Percentiles rank a stretch among this genome's conserved stretches.
Conservation (phyloP, 2,329 filamentous ascomycete species). For the Fusarium sp. region DNA sequence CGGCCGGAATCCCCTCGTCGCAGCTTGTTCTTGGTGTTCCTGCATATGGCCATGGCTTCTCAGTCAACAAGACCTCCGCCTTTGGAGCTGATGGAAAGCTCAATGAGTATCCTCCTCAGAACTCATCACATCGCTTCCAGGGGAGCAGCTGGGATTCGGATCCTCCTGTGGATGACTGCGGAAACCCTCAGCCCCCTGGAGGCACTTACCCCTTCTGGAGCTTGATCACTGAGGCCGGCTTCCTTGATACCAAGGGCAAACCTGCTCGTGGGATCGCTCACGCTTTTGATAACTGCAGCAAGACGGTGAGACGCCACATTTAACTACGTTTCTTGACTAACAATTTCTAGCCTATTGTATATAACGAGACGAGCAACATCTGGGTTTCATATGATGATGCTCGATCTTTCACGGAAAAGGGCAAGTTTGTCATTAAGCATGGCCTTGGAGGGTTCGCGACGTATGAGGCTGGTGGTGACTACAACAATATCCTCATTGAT, state of each 20-base stretch:
- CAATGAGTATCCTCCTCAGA: conserved; percentile 29
- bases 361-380: conserved; percentile 27
- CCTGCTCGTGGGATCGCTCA: conserved; percentile 29
- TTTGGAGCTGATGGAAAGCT: conserved; percentile 18
- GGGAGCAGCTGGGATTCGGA: conserved; percentile 40
- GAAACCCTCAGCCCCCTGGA: conserved; percentile 28
- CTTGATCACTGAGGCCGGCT: conserved; percentile 35
- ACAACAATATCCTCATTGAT: conserved; percentile 38
- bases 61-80: conserved; percentile 26
- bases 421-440: conserved; percentile 23
- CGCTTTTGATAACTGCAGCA: conserved; percentile 33
- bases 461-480: conserved; percentile 39
- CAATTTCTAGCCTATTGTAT: conserved; percentile 24
- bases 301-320: conserved; percentile 10
- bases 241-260: conserved; percentile 23
- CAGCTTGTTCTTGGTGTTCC: conserved; percentile 36
- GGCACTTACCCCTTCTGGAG: conserved; percentile 40
- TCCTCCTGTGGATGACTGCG: conserved; percentile 26
- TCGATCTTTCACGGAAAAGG: conserved; percentile 30
- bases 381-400: conserved; percentile 39
- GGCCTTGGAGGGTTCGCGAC: conserved; percentile 32
- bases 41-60: conserved; percentile 36
- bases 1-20: conserved; percentile 27
- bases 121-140: conserved; percentile 38
- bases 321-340: not conserved